Conservation (phyloP, 441 rosid species). For the Omphalea diandra region DNA sequence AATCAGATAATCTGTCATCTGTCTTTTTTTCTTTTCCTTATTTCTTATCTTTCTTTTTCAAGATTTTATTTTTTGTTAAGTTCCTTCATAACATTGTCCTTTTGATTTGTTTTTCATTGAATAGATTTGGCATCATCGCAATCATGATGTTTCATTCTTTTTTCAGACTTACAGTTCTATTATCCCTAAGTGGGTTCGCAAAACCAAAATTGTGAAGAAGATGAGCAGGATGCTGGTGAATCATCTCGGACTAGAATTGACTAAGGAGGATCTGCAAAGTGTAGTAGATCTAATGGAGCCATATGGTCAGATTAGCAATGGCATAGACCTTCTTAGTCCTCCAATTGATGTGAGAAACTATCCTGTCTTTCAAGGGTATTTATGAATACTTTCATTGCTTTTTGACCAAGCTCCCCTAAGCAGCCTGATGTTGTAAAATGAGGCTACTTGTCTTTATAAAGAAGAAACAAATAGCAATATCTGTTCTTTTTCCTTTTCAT, state of each 20-base stretch:
- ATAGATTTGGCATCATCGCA: not conserved
- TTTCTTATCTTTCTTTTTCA: constrained; percentile 10
- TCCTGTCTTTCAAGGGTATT: constrained; percentile 11
- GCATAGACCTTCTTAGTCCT: constrained; percentile 83
- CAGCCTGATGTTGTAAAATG: constrained; percentile 2
- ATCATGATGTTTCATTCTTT: constrained; percentile 18
- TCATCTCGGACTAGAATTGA: constrained; percentile 88
- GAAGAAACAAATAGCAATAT: constrained; percentile 2
- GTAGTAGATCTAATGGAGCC: constrained; percentile 99
- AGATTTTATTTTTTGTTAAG: not conserved
- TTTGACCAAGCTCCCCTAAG: not conserved
- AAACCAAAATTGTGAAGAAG: constrained; percentile 53
- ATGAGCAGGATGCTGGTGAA: constrained; percentile 79
- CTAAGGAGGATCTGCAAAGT: constrained; percentile 75
- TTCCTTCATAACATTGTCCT: not conserved
- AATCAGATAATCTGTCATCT: not conserved
- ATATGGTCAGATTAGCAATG: constrained; percentile 93
- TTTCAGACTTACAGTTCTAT: constrained; percentile 61
- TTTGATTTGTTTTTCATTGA: constrained; percentile 2
- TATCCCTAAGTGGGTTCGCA: constrained; percentile 71
- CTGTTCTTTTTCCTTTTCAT: constrained; percentile 5
- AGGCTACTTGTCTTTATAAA: too few species aligned
- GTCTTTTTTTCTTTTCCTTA: not conserved
- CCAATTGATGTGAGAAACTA: constrained; percentile 61
- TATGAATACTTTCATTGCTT: constrained; percentile 9